Evolutionary conservation across 805 yeast species (phyloP), one percentile per base, ranked within the genome.

Genomic region (Wickerhamomyces bisporus): DNA sequence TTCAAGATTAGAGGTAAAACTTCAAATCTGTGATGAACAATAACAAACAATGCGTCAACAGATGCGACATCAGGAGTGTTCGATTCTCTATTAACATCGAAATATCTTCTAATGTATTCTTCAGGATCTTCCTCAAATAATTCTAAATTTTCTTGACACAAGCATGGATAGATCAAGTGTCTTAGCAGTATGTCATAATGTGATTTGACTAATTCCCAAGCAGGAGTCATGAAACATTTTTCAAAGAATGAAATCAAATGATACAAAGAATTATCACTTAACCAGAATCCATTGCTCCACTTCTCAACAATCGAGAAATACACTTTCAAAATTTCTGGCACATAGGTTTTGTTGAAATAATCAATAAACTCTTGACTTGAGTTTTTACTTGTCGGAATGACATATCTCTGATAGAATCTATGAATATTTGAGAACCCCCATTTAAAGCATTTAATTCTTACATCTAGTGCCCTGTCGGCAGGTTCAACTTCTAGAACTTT

Each of bases 371-470:
- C 75, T 16, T 70, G 71, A 47, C 50, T 42, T 50, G 58, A 23
- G 45, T 38, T 61, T 66, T 67, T 71, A 39, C 44, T 53, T 50
- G 45, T 44, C 29, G 51, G 50, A 18, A 38, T 42, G 28, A 64
- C 47, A 55, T 77, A 88, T 48, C 86, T 73, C 37, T 73, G 71
- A 50, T 84, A 81, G 15, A 88, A 64, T 48, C 91, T 73, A 50
- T 73, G 74, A 36, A 89, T 57, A 56, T 87, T 87, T 28, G 85
- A 87, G 48, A 79, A 79, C 5, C 91, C 79, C 98, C 98, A 91
- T 60, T 93, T 93, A 65, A 71, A 89, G 52, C 77, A 78, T 61
- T 79, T 91, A 55, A 68, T 80, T 73, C 81, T 65, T 51, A 52
- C 68, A 47, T 57, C 73, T 28, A 62, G 56, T 35, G 57, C 52